A percentile compares a stretch with the other conserved stretches of the same genome.
phyloP scores from a whole-genome alignment of 306 rosid genomes.

The Oxytropis ochrocephala region DNA sequence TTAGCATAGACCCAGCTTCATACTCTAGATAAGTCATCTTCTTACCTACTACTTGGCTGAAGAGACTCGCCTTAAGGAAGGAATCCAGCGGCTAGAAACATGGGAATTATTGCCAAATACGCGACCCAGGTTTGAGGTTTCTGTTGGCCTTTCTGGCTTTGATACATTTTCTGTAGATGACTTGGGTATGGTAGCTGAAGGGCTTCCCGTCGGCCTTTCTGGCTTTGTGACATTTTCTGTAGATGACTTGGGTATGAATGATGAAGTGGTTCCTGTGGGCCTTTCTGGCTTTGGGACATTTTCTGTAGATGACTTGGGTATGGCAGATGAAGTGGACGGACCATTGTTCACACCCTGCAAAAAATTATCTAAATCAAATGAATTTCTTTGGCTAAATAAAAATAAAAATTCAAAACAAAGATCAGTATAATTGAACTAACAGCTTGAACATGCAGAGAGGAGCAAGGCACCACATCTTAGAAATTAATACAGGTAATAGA shows the following conservation, averaged over 20 bases:
- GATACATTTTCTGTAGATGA: too few species aligned
- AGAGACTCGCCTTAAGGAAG: slow-evolving; percentile 51
- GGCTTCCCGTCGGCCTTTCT: too few species aligned
- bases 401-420: background rate
- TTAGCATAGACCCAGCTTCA: background rate
- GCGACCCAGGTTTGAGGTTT: slow-evolving; percentile 27
- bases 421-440: background rate
- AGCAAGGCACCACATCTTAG: background rate
- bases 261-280: background rate
- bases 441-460: slow-evolving; percentile 5
- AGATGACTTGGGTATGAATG: too few species aligned
- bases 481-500: background rate
- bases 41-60: slow-evolving; percentile 45
- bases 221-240: too few species aligned
- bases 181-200: too few species aligned
- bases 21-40: background rate
- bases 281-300: slow-evolving; percentile 29
- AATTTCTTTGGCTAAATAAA: slow-evolving; percentile 4
- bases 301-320: slow-evolving; percentile 25
- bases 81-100: slow-evolving; percentile 49
- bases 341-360: slow-evolving; percentile 39
- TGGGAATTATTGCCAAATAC: slow-evolving; percentile 36
- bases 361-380: slow-evolving; percentile 22
- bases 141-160: too few species aligned
- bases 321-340: slow-evolving; percentile 33